Evolutionary conservation across 1,284 basidiomycete species (phyloP), one percentile per base, ranked within the genome.

Genomic region (Leccinum pachyderme): DNA sequence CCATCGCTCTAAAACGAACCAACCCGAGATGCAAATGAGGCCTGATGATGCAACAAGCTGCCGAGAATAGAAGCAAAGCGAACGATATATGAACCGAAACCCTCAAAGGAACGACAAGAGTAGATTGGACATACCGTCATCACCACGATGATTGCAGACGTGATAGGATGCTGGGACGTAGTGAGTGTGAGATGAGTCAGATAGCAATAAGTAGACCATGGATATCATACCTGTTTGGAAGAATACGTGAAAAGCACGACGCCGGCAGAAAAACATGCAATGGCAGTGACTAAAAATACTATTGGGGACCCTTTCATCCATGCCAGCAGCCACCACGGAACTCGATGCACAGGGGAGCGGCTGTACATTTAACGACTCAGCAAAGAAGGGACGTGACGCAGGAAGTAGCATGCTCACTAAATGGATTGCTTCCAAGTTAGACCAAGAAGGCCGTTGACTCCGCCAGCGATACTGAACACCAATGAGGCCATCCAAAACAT

Each of bases 1-100:
- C 80, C 81, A 87, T 7, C 87, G 81, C 64, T 91, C 89, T 7
- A 83, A 83, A 2, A 82, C 80, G 66, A 91, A 89, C 89, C 88
- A 91, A 1, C 81, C 74, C 0, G 86, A 89, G 18, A 91, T 88
- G 9, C 86, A 87, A n/a, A 80, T 75, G n/a, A 91, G 79, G 48
- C 88, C 88, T 57, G 87, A 86, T 27, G 84, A 88, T 15, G 87
- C 88, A 62, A 87, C 11, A 33, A 66, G 54, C 67, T 69, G 31
- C n/a, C 1, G 11, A 31, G 25, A n/a, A 11, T 5, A 27, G 4
- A 29, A 18, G 2, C 7, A 12, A 37, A 46, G 44, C 29, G n/a
- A 9, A 43, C 12, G 31, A 29, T 1, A 9, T 37, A 18, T 37
- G 39, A 41, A 51, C 44, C 24, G 13, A 35, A 53, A 39, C 31